Percentiles rank a stretch among this genome's conserved stretches.
Conservation (phyloP, 805 yeast genomes). For the Hanseniaspora meyeri region DNA sequence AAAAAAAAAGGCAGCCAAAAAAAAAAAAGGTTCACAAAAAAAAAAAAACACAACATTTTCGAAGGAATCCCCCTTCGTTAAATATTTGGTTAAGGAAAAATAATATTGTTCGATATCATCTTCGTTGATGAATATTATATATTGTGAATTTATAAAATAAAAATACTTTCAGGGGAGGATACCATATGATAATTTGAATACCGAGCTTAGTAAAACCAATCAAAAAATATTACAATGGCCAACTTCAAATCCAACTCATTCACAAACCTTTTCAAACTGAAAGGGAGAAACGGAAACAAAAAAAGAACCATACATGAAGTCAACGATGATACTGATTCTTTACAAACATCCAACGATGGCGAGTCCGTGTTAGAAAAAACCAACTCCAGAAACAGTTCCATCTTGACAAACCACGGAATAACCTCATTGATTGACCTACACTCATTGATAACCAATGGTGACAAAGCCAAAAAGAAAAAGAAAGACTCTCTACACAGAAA, state of each 20-base stretch:
- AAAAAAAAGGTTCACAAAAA: no score
- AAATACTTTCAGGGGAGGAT: no score
- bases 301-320: slow-evolving; percentile 12
- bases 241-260: slow-evolving; percentile 19
- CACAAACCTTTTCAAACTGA: slow-evolving; percentile 25
- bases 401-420: slow-evolving; percentile 2
- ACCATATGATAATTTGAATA: background rate
- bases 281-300: slow-evolving; percentile 20
- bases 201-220: no score
- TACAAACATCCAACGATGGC: background rate
- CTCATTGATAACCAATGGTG: background rate
- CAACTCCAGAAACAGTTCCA: background rate
- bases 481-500: slow-evolving; percentile 4
- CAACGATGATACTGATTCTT: background rate
- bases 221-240: no score
- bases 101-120: no score
- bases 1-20: no score
- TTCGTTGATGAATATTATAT: no score
- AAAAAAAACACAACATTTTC: no score
- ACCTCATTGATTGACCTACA: slow-evolving; percentile 9
- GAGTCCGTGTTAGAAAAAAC: background rate
- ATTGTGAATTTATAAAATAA: no score
- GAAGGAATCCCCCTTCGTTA: no score
- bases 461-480: slow-evolving; percentile 6
- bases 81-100: no score